phyloP scores from a whole-genome alignment of 2,329 filamentous ascomycete species.

The Thielaviopsis punctulata region DNA sequence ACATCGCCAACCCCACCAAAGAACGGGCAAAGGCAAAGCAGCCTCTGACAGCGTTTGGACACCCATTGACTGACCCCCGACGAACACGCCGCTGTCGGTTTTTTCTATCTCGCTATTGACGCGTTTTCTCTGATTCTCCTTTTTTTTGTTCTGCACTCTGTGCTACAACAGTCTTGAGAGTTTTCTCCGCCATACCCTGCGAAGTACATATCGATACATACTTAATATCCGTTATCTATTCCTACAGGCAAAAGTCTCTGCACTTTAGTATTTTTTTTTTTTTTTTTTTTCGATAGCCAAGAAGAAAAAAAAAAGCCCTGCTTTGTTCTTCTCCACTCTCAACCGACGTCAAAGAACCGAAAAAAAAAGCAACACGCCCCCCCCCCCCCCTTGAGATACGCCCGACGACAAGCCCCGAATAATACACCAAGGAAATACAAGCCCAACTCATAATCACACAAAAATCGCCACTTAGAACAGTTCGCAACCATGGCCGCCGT shows the following conservation, averaged over 20 bases:
- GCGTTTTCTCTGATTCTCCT: too few species aligned
- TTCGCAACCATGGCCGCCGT: conserved; percentile 5
- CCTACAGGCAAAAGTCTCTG: background rate
- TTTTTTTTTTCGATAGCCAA: too few species aligned
- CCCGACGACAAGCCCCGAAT: too few species aligned
- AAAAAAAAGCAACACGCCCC: too few species aligned
- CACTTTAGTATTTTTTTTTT: background rate
- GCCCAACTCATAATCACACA: conserved; percentile 5
- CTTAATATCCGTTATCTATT: too few species aligned
- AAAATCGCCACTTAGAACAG: background rate
- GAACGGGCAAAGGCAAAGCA: too few species aligned
- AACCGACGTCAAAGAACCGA: background rate
- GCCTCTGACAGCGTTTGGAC: too few species aligned
- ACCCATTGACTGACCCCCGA: background rate
- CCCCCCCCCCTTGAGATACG: background rate
- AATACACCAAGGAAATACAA: background rate
- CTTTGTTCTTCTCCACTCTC: background rate
- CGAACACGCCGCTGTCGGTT: background rate
- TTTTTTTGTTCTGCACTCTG: background rate
- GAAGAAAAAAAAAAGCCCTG: background rate
- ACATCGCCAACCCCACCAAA: conserved; percentile 9
- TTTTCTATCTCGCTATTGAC: background rate
- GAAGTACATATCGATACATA: too few species aligned
- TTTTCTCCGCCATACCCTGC: background rate
- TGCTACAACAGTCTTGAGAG: background rate